A percentile compares a stretch with the other conserved stretches of the same genome.
Evolutionary conservation across 345 rosid genomes (phyloP).

Genomic region (Camelina neglecta): DNA sequence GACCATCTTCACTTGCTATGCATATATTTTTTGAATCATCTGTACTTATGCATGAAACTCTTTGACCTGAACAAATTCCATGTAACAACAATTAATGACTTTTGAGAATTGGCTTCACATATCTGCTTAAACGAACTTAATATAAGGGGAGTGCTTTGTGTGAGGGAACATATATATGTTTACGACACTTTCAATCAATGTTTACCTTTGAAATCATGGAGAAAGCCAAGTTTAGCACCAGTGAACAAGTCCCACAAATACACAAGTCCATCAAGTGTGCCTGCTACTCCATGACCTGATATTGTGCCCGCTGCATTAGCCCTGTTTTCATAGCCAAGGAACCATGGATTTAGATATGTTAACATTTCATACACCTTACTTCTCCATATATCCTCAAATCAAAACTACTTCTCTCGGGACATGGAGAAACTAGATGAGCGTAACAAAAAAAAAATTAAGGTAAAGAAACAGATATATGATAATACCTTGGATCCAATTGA

Average conservation of each 20-base stretch:
- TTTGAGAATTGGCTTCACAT: too few species aligned
- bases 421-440: conserved; percentile 2
- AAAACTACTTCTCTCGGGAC: not conserved
- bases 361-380: conserved; percentile 28
- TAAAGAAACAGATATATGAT: conserved; percentile 25
- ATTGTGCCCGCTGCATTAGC: conserved; percentile 55
- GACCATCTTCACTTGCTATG: conserved; percentile 63
- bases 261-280: conserved; percentile 72
- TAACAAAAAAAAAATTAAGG: conserved; percentile 4
- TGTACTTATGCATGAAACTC: conserved; percentile 69
- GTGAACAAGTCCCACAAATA: conserved; percentile 74
- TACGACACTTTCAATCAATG: not conserved
- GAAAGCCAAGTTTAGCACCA: conserved; percentile 64
- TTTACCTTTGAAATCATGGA: conserved; percentile 78
- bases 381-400: not conserved
- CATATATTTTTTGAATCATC: conserved; percentile 65
- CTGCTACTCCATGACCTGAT: conserved; percentile 71
- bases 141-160: too few species aligned
- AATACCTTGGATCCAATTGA: conserved; percentile 69
- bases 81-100: not conserved
- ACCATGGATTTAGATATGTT: conserved; percentile 3
- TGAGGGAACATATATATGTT: too few species aligned
- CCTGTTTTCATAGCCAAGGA: conserved; percentile 49
- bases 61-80: conserved; percentile 53
- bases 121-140: too few species aligned